These are phyloP conservation scores for Dicorynia guianensis DNA, from an alignment of 306 rosid genomes.

Conservation along the genomic window DNA sequence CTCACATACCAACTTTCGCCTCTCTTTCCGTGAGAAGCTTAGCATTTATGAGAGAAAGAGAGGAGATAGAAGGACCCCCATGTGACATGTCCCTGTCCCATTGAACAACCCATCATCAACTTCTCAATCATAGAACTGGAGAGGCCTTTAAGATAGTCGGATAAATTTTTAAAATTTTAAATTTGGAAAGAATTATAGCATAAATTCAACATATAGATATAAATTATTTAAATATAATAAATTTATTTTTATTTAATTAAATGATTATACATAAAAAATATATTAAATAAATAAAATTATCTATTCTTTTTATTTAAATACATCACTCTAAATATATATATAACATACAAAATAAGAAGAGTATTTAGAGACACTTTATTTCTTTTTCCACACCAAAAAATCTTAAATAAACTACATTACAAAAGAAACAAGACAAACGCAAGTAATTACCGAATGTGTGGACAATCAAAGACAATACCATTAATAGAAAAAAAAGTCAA, in stretches of 20 bases:
- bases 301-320: no score
- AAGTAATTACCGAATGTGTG: constrained; percentile 57
- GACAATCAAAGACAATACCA: constrained; percentile 49
- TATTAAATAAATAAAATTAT: no score
- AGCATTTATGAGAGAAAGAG: neutral
- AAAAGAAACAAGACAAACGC: constrained; percentile 46
- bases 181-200: no score
- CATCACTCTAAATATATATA: no score
- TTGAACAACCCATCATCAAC: neutral
- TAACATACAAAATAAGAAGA: no score
- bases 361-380: neutral
- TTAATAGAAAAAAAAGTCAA: constrained; percentile 40
- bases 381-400: constrained; percentile 5
- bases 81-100: neutral
- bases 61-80: neutral
- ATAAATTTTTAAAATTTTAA: no score
- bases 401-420: constrained; percentile 20
- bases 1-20: constrained; percentile 18
- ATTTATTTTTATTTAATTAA: no score
- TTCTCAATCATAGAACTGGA: neutral
- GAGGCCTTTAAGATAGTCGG: no score
- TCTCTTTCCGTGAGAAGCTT: constrained; percentile 16
- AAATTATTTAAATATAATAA: no score
- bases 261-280: no score
- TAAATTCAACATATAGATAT: no score